Base-by-base conservation (phyloP, 1,284 basidiomycete genomes). In the Leccinum subfulvum region DNA sequence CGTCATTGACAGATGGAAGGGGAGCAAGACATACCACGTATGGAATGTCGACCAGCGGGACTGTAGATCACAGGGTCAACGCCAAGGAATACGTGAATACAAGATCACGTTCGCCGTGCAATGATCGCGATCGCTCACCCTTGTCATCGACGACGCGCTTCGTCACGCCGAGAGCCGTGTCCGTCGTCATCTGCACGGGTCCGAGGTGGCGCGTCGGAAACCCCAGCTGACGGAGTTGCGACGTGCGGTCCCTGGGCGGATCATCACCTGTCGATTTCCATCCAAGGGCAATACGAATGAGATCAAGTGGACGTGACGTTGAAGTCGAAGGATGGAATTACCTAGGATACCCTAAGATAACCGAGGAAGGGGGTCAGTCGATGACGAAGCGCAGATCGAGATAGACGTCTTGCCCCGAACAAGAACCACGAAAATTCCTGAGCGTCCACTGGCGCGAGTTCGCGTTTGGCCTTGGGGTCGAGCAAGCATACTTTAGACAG, bases 101-200 rank as follows among this genome's bases (percentile, higher is more conserved):
- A 21, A 2, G 44, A 49, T 49, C 18, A 21, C 44, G 0, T 44
- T 44, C n/a, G 3, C 41, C n/a, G n/a, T 5, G 41, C n/a, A 2
- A 49, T 13, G 44, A 47, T 47, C 44, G 1, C 11, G 11, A 3
- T 47, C 16, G 64, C 82, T 69, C 65, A 89, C 89, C 78, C 72
- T 86, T 83, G 73, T 97, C 94, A 65, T 91, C 80, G 0, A 96
- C 90, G 14, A 97, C 91, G 2, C 86, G 77, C 74, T 97, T 98
- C 0, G 94, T 95, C 6, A 98, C 96, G 8, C 92, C 94, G 0
- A 98, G 81, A 0, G 97, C 97, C 1, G 97, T 98, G 75, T 99
- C 97, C 0, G 97, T 99, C 28, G 97, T 98, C 97, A 99, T 99
- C 76, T 99, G 97, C 1, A 95, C 81, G 1, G 85, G 80, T 0